phyloP scores from a whole-genome alignment of 192 early-diverging fungal species.

The Backusella luteola region DNA sequence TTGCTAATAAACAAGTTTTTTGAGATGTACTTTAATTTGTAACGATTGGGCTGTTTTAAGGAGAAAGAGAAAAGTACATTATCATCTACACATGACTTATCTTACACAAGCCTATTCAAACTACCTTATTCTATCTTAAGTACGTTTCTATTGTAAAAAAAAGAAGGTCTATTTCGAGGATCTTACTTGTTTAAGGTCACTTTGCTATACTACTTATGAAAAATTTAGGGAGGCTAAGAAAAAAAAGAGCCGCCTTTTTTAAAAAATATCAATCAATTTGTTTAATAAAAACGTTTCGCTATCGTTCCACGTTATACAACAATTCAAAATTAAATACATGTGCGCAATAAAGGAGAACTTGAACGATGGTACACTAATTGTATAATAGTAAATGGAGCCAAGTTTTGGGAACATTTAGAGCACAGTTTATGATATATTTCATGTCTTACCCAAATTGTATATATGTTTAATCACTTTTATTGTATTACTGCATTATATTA shows the following conservation, averaged over 20 bases:
- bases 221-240: neutral
- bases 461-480: neutral
- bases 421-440: neutral
- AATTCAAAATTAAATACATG: neutral
- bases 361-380: neutral
- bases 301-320: neutral
- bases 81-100: neutral
- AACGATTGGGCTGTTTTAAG: neutral
- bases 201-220: neutral
- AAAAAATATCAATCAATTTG: neutral
- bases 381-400: neutral
- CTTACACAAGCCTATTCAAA: neutral
- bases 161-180: neutral
- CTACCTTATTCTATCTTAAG: neutral
- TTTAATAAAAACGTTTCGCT: neutral
- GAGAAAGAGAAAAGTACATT: neutral
- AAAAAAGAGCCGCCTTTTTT: neutral
- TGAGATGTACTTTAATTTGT: neutral
- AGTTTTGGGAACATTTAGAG: neutral
- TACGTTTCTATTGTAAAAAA: neutral
- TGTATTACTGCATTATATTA: too few species aligned
- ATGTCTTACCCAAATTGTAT: neutral
- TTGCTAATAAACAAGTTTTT: constrained; percentile 1
- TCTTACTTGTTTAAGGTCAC: neutral
- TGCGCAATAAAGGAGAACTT: neutral